Base-by-base conservation (phyloP, 2,329 filamentous ascomycete genomes). In the Talaromyces sp. region DNA sequence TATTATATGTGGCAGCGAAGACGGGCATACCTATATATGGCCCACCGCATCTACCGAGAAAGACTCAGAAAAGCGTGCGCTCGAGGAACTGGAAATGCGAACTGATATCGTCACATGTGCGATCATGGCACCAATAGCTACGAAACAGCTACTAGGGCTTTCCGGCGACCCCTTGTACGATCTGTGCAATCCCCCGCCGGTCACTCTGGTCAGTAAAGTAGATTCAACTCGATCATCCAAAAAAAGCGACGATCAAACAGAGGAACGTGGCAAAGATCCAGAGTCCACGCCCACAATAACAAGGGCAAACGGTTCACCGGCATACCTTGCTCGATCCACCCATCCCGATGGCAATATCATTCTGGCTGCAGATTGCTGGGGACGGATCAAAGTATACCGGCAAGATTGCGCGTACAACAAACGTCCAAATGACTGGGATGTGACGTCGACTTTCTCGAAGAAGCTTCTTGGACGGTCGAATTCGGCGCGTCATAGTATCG, bases 111-210 rank as follows among this genome's bases (percentile, higher is more conserved):
- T 97, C 3, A 98, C 94, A 0, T 90, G 89, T n/a, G 92, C 94
- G 1, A 80, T 95, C 3, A 89, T 97, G 73, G 94, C 94, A 0
- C 94, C 95, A 0, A 86, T 86, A 0, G 87, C 87, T 71, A 93
- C 92, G 11, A 87, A 91, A 65, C 89, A 91, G 72, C 82, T 95
- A 2, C 84, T 99, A 0, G 89, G 90, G 60, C 85, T 86, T 14
- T 96, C 93, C 0, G 91, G 92, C 63, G 93, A 99, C 74, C 93
- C 95, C 1, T 86, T 99, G n/a, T 99, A 93, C 75, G 93, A 97
- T 71, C 84, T 98, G 1, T 98, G 95, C 82, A 98, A 98, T 71
- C 95, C 95, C 5, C 95, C 94, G 0, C 93, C 94, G 0, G 88
- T 98, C 16, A 93, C 88, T 7, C 82, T 98, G 19, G 83, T 93